Evolutionary conservation across 2,329 filamentous ascomycete species (phyloP).

Genomic region (Eurotiales sp.): DNA sequence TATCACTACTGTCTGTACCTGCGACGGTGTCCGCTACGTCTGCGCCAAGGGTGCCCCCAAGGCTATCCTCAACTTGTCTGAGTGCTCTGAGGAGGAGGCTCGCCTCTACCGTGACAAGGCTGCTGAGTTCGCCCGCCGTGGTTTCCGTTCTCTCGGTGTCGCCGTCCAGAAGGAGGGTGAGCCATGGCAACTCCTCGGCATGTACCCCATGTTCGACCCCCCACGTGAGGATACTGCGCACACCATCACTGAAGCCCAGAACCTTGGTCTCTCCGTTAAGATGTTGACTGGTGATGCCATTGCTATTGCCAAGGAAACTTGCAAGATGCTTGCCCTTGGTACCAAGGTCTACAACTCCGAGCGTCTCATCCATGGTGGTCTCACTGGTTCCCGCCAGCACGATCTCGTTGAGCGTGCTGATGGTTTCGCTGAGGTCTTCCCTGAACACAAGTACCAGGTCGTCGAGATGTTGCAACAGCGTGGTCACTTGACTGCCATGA

Average conservation of each 20-base stretch:
- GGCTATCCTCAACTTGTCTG: slow-evolving; percentile 62
- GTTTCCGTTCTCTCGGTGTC: slow-evolving; percentile 71
- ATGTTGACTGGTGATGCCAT: slow-evolving; percentile 74
- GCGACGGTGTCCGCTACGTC: slow-evolving; percentile 62
- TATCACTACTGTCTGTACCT: slow-evolving; percentile 63
- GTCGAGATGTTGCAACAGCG: slow-evolving; percentile 67
- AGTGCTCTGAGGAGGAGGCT: slow-evolving; percentile 60
- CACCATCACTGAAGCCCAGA: slow-evolving; percentile 67
- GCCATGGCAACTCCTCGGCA: slow-evolving; percentile 65
- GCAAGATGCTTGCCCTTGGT: slow-evolving; percentile 70
- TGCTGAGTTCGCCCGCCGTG: slow-evolving; percentile 67
- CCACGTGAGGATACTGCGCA: slow-evolving; percentile 70
- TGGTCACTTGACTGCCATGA: slow-evolving; percentile 66
- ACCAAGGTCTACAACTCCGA: slow-evolving; percentile 74
- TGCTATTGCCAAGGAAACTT: slow-evolving; percentile 71
- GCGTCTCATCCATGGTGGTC: slow-evolving; percentile 67
- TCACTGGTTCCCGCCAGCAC: slow-evolving; percentile 65
- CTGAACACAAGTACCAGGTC: slow-evolving; percentile 68
- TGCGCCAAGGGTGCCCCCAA: slow-evolving; percentile 72
- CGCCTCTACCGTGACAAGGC: slow-evolving; percentile 65
- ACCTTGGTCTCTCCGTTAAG: slow-evolving; percentile 69
- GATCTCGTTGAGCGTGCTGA: slow-evolving; percentile 68
- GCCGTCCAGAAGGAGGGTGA: slow-evolving; percentile 69
- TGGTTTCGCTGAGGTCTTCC: slow-evolving; percentile 66
- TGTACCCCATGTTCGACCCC: slow-evolving; percentile 72